Evolutionary conservation across 805 yeast genomes (phyloP).

Genomic region (Grigorovia humatica): DNA sequence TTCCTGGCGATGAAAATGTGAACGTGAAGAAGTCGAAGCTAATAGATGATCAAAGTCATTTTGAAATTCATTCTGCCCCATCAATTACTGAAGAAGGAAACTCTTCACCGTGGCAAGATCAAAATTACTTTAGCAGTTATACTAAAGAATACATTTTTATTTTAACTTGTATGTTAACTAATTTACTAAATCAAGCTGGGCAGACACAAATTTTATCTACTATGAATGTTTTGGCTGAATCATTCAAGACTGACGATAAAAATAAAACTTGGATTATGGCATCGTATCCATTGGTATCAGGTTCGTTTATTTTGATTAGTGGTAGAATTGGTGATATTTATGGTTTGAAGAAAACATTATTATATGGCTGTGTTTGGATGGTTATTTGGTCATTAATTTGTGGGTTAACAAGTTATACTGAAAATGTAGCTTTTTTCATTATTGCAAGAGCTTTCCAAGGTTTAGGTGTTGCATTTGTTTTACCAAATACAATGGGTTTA

Average conservation of each 20-base stretch:
- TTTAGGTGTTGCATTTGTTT: constrained; percentile 45
- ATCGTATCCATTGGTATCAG: constrained; percentile 58
- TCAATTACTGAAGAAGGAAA: constrained; percentile 1
- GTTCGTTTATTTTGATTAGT: constrained; percentile 57
- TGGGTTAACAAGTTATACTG: constrained; percentile 45
- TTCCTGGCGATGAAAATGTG: background rate
- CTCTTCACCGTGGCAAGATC: constrained; percentile 12
- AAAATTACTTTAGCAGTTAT: constrained; percentile 11
- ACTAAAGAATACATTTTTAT: constrained; percentile 23
- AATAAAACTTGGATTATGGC: constrained; percentile 58
- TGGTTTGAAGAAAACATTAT: constrained; percentile 47
- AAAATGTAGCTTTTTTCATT: constrained; percentile 41
- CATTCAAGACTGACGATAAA: constrained; percentile 26
- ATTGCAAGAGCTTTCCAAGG: constrained; percentile 51
- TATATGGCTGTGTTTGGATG: constrained; percentile 47
- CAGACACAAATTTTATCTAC: constrained; percentile 30
- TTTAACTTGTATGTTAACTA: constrained; percentile 26
- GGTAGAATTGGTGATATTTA: constrained; percentile 66
- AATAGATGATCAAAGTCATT: background rate
- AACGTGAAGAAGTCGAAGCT: background rate
- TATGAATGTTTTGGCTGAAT: constrained; percentile 27
- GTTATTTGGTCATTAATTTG: constrained; percentile 49
- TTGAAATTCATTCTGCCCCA: background rate
- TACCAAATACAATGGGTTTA: constrained; percentile 53
- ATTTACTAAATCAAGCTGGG: constrained; percentile 34